A percentile compares a stretch with the other conserved stretches of the same genome.
Conservation (phyloP, 2,329 filamentous ascomycete species). For the Neurospora sp. region DNA sequence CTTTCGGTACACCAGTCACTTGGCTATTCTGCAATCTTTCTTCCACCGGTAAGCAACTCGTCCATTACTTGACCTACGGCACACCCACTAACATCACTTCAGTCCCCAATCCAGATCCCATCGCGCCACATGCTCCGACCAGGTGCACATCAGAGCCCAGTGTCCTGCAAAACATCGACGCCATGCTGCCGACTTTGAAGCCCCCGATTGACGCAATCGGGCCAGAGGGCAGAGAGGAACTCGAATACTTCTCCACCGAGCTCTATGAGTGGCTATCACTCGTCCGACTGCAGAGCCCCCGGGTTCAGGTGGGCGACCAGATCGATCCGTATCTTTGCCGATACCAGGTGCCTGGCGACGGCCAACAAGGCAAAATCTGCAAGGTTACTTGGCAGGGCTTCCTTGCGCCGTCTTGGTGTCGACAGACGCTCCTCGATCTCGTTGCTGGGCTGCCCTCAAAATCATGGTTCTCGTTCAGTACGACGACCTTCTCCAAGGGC, state of each 20-base stretch:
- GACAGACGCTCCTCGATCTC: slow-evolving; percentile 35
- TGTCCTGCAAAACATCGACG: slow-evolving; percentile 18
- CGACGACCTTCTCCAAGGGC: slow-evolving; percentile 40
- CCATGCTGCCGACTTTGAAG: slow-evolving; percentile 25
- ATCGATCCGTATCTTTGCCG: slow-evolving; percentile 62
- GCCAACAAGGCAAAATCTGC: slow-evolving; percentile 28
- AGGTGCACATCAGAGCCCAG: slow-evolving; percentile 29
- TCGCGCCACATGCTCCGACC: slow-evolving; percentile 34
- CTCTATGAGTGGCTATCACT: slow-evolving; percentile 69
- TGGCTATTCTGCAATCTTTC: slow-evolving; percentile 71
- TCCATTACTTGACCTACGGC: background rate
- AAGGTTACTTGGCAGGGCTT: slow-evolving; percentile 52
- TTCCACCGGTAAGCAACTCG: slow-evolving; percentile 30
- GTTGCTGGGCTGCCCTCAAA: slow-evolving; percentile 32
- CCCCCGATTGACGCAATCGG: slow-evolving; percentile 23
- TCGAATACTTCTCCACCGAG: slow-evolving; percentile 54
- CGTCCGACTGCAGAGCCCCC: slow-evolving; percentile 54
- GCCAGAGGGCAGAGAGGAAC: slow-evolving; percentile 32
- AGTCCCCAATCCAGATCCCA: slow-evolving; percentile 41
- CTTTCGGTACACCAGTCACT: slow-evolving; percentile 54
- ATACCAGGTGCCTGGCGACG: slow-evolving; percentile 47
- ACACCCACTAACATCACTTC: slow-evolving; percentile 17
- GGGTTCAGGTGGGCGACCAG: slow-evolving; percentile 44
- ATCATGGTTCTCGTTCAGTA: slow-evolving; percentile 47
- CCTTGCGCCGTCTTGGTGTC: slow-evolving; percentile 43